Evolutionary conservation across 116 monocot species (phyloP), one percentile per base, ranked within the genome.

Genomic region (Cymodocea nodosa): DNA sequence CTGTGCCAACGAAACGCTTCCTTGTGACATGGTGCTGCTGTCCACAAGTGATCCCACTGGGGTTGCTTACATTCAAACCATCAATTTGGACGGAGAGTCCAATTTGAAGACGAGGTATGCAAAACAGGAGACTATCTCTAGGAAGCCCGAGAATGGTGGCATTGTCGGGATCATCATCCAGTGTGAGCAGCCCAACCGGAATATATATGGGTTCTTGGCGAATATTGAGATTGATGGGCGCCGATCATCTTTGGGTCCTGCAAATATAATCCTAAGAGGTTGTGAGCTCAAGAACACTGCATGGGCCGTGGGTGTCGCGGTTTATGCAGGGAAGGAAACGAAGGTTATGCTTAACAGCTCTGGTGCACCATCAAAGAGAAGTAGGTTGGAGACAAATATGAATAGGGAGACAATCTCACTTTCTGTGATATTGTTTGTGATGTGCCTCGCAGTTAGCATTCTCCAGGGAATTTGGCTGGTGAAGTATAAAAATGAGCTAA

Each of bases 311-410:
- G 95, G 95, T 3, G 87, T 87, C 16, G 84, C 79, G 4, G 95
- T 97, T 14, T 97, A 97, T 71, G 72, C 85, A 52, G 97, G 97
- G 0, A 69, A 53, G 37, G 91, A 97, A 67, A 97, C 97, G 20
- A 97, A 97, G 74, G 91, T 97, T 49, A 97, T 97, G 97, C 80
- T 91, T 10, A 97, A 97, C 63, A 91, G 76, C 76, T 83, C 97
- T 6, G 97, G 91, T 2, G 77, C 91, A 0, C 87, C 87, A 4
- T 87, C 84, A 18, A 97, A 97, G 73, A 70, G 91, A 68, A 97
- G 97, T 78, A 78, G 88, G 53, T 69, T 97, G 22, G 97, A 97
- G 72, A 67, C 78, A 0, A 83, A 80, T 58, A 97, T 91, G 91
- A 97, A 97, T 73, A 62, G 91, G 22, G 97, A 97, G 75, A 87